Base-by-base conservation (phyloP, 2,329 filamentous ascomycete species). In the Kalmusia sp. region DNA sequence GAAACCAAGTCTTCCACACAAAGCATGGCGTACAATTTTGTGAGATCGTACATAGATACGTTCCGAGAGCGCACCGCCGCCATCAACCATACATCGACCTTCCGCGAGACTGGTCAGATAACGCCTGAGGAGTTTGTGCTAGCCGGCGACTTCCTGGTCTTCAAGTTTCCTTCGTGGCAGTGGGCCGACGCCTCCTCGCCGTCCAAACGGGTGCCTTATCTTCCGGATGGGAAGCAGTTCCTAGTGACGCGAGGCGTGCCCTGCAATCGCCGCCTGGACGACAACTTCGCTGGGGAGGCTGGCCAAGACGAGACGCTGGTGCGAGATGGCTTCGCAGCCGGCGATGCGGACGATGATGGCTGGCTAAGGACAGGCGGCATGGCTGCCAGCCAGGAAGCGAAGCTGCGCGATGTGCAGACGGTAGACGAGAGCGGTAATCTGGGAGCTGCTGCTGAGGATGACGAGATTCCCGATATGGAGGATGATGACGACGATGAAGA, bases 101-200 rank as follows among this genome's bases (percentile, higher is more conserved):
- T 99, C 78, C 91, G 93, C 66, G 84, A 86, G 67, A 96, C 93
- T 4, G 95, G 95, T 62, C 91, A 98, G 79, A 95, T 99, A 77
- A 98, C 93, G 0, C 93, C 93, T 15, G 93, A 97, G 71, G 95
- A 99, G 82, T 99, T 99, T 76, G 83, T 97, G 45, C 89, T 90
- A 3, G 95, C 95, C 3, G 95, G 95, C 66, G 95, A 99, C 80
- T 99, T 98, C 75, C 87, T 99, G 31, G 93, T 96, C 70, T 96
- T 96, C 87, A 98, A 97, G 81, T 99, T 99, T 78, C 95, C 93
- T 7, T 96, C 93, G 53, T 99, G 95, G 95, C 90, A 91, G 44
- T 99, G 95, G 95, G 87, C 90, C 61, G 91, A 95, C 67, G 93
- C 93, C 62, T 90, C 93, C 50, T 86, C 87, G n/a, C 85, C 88